phyloP scores from a whole-genome alignment of 345 rosid species.

The Iberis pinnata region DNA sequence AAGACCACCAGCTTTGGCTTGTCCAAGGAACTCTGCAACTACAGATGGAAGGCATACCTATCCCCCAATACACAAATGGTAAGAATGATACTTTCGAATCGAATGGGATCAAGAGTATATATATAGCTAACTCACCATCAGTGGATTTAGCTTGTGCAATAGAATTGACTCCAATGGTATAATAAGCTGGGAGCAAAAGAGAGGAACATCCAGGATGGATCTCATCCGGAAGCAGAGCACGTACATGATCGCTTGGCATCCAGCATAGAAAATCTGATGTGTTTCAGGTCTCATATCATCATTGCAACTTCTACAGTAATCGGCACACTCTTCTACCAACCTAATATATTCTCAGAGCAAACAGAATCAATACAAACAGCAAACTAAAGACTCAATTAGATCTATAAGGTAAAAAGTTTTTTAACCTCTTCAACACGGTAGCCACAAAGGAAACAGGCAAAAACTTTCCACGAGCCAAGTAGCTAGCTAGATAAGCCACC shows the following conservation, averaged over 20 bases:
- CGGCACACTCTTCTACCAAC: slow-evolving; percentile 65
- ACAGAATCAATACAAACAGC: background rate
- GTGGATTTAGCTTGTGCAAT: slow-evolving; percentile 55
- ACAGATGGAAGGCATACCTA: slow-evolving; percentile 86
- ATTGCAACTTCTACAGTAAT: slow-evolving; percentile 43
- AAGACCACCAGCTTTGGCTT: slow-evolving; percentile 68
- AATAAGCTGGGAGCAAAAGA: slow-evolving; percentile 54
- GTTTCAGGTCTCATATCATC: slow-evolving; percentile 47
- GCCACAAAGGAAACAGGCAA: slow-evolving; percentile 43
- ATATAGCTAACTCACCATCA: slow-evolving; percentile 64
- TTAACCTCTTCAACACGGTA: slow-evolving; percentile 50
- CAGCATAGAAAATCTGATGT: slow-evolving; percentile 61
- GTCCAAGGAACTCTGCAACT: slow-evolving; percentile 70
- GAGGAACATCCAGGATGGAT: slow-evolving; percentile 54
- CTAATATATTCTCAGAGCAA: slow-evolving; percentile 29
- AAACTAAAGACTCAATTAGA: slow-evolving; percentile 4
- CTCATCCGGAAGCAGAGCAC: slow-evolving; percentile 86
- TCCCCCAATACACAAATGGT: slow-evolving; percentile 3
- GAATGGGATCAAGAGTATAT: background rate
- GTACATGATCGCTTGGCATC: slow-evolving; percentile 91
- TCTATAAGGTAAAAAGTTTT: too few relatives aligned
- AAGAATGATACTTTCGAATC: slow-evolving; percentile 5
- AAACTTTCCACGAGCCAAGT: slow-evolving; percentile 76
- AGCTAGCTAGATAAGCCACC: slow-evolving; percentile 86
- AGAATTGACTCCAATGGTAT: slow-evolving; percentile 60